Percentiles rank a stretch among this genome's conserved stretches.
Evolutionary conservation across 495 filamentous ascomycete genomes (phyloP).

Genomic region (Daldinia grandis): DNA sequence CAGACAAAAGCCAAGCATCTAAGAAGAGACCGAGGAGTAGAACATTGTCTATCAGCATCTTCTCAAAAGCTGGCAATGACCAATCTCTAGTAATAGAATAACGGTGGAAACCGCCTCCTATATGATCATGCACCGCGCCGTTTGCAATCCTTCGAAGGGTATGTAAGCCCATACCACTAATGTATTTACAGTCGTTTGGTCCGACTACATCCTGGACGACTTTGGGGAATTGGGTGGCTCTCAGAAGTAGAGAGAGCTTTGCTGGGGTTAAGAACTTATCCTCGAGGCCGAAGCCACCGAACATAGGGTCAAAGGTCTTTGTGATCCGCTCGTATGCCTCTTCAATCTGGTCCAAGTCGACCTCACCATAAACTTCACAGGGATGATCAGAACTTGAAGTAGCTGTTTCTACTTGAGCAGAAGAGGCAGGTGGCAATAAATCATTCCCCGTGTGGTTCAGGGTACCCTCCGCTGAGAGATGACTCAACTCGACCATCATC

Average conservation of each 20-base stretch:
- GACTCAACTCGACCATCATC: conserved; percentile 78
- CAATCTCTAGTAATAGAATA: conserved; percentile 92
- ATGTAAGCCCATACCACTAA: conserved; percentile 79
- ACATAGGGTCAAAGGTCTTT: conserved; percentile 76
- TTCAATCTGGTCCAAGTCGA: conserved; percentile 91
- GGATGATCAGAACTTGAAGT: conserved; percentile 29
- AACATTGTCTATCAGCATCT: conserved; percentile 96
- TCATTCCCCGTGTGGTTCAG: conserved; percentile 58
- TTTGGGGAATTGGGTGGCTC: conserved; percentile 74
- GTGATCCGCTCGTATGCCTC: conserved; percentile 85
- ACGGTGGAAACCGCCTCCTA: conserved; percentile 88
- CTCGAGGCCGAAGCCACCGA: conserved; percentile 80
- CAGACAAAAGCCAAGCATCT: conserved; percentile 81
- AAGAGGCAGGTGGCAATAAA: conserved; percentile 14
- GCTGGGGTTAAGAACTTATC: conserved; percentile 94
- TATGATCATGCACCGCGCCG: conserved; percentile 90
- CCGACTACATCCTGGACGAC: conserved; percentile 88
- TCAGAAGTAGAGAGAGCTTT: conserved; percentile 83
- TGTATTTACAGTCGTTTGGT: conserved; percentile 75
- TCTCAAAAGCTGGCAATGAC: conserved; percentile 95
- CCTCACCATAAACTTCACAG: conserved; percentile 55
- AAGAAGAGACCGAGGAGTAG: conserved; percentile 87
- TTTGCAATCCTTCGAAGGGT: conserved; percentile 84
- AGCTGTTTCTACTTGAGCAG: conserved; percentile 12
- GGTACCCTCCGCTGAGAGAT: conserved; percentile 88